Percentiles rank a stretch among this genome's conserved stretches.
Evolutionary conservation across 139 green algal species (phyloP).

Genomic region (Chlamydomonas sp.): DNA sequence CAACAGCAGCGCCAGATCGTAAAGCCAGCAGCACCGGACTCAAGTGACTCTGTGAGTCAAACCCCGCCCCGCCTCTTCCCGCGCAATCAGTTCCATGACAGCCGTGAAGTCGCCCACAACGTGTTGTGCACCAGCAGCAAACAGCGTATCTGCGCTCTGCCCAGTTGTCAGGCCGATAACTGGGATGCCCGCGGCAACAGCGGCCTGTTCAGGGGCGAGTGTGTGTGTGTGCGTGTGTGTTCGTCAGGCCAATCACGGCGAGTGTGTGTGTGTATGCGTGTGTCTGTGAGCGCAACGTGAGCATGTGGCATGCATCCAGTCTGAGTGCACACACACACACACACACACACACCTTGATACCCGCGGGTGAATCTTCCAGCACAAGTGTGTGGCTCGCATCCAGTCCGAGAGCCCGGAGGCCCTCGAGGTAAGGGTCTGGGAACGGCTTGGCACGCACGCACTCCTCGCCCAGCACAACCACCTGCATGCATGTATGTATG

Average conservation of each 20-base stretch:
- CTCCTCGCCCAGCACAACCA: conserved; percentile 54
- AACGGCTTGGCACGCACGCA: conserved; percentile 61
- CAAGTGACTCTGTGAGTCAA: too few species aligned
- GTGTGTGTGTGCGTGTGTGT: too few species aligned
- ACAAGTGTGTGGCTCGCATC: conserved; percentile 1
- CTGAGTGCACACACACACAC: too few species aligned
- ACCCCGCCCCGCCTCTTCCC: too few species aligned
- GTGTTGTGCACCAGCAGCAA: conserved; percentile 28
- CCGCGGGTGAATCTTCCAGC: conserved; percentile 13
- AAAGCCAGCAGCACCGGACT: too few species aligned
- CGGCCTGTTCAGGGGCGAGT: too few species aligned
- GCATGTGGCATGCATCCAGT: too few species aligned
- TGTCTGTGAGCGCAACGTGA: too few species aligned
- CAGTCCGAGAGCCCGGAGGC: conserved; percentile 46
- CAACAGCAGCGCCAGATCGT: too few species aligned
- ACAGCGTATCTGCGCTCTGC: conserved; percentile 38
- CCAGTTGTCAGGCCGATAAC: conserved; percentile 53
- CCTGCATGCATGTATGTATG: conserved; percentile 26
- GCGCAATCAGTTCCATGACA: conserved; percentile 7
- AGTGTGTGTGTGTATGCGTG: too few species aligned
- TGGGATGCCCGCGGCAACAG: conserved; percentile 45
- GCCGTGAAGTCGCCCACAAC: conserved; percentile 19
- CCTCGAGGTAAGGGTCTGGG: conserved; percentile 67
- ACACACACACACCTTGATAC: conserved; percentile 14
- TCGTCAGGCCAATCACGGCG: too few species aligned